Evolutionary conservation across 176 grass and related monocot species (phyloP).

Genomic region (Otatea glauca): DNA sequence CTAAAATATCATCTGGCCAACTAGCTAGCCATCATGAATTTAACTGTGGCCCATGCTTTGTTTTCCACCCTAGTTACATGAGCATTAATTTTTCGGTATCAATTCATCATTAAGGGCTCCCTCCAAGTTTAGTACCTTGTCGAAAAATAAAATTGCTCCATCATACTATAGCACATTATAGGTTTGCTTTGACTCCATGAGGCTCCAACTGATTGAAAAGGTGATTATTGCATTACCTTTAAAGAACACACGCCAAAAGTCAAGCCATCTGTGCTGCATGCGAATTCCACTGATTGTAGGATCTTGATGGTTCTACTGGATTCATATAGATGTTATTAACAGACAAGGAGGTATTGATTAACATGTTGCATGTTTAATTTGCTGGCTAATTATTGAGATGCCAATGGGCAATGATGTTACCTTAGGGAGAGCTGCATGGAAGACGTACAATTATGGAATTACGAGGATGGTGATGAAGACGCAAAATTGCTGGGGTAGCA

Average conservation of each 20-base stretch:
- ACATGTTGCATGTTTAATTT: too few species aligned
- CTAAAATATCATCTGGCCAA: conserved; percentile 14
- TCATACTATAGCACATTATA: neutral
- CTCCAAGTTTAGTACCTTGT: neutral
- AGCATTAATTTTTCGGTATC: neutral
- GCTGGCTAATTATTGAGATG: too few species aligned
- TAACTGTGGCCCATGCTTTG: neutral
- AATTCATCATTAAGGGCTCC: neutral
- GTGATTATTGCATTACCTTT: neutral
- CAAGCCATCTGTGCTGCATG: neutral
- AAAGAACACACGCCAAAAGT: neutral
- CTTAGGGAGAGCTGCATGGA: too few species aligned
- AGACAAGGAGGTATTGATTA: too few species aligned
- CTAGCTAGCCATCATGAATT: neutral
- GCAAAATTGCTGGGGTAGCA: too few species aligned
- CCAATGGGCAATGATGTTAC: too few species aligned
- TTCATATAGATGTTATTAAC: too few species aligned
- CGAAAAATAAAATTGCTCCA: neutral
- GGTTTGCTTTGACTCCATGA: neutral
- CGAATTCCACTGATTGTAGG: too few species aligned
- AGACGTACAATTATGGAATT: too few species aligned
- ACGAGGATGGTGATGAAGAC: too few species aligned
- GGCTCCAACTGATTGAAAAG: neutral
- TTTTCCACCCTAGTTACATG: neutral
- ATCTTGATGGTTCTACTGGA: too few species aligned